Base-by-base conservation (phyloP, 2,329 filamentous ascomycete genomes). In the Claviceps digitariae region DNA sequence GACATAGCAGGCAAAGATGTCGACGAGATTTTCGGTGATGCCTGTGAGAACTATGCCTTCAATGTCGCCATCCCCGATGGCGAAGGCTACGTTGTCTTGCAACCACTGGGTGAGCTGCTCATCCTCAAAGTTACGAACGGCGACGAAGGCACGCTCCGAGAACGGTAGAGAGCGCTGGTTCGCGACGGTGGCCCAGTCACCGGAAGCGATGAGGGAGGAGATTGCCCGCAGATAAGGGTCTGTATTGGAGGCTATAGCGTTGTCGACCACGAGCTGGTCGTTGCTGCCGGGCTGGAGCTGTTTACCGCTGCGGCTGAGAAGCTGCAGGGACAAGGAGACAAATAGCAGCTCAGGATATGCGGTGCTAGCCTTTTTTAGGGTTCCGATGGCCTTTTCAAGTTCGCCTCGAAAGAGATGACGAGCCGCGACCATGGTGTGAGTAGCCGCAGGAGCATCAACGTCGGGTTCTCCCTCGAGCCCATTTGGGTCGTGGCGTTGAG, bases 211-310 rank as follows among this genome's bases (percentile, higher is more conserved):
- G 58, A 87, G 82, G 3, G 83, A 82, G 25, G 88, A 87, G 48
- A 93, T 84, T 6, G 86, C 87, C 53, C 87, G 83, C 25, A 93
- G 76, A 63, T 90, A 91, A 0, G 87, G 84, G 60, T 93, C 86
- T 0, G 83, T 82, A 56, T 84, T 79, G 55, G 77, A 80, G 27
- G 81, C 78, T 15, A 79, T 72, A 2, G 71, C 71, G 54, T 79
- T 76, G 62, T 82, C 78, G 59, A 81, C 78, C 59, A 81, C 78
- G 25, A 82, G 70, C 55, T 77, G 70, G 57, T 74, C 72, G 56
- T 74, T 74, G 44, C 67, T 67, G 45, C 23, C 25, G 10, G 41
- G 45, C 20, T 46, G 46, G 4, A 71, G 59, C 43, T 67, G 66
- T 47, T 67, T 69, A 53, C 72, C 72, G 13, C 73, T 75, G 55